Evolutionary conservation across 495 filamentous ascomycete species (phyloP), one percentile per base, ranked within the genome.

Genomic region (Daldinia grandis): DNA sequence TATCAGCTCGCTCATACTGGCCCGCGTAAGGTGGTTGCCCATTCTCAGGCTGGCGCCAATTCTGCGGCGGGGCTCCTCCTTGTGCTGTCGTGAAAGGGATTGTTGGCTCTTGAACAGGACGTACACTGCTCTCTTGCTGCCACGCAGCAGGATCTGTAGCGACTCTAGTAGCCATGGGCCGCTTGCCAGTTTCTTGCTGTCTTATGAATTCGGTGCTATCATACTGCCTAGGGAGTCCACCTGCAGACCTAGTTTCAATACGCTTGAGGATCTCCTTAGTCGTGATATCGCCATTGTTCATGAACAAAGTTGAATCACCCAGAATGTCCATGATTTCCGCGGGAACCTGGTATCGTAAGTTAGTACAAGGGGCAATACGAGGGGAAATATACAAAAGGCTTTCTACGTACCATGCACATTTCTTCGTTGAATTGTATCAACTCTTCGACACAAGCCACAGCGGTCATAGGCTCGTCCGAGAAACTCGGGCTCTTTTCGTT

Each of bases 251-350:
- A 69, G 93, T 91, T 6, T 91, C 92, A 76, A 94, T 94, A 42
- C 92, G 87, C 77, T 94, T 93, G 24, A 99, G 86, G 58, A 99
- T 98, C 75, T 98, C 95, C 76, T 99, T 98, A 1, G 94, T 94
- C 1, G 96, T 98, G 53, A 98, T 88, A 59, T 99, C 95, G 40
- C 89, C 88, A 66, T 85, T 89, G 70, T 88, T 90, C 77, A 87
- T 91, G 78, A 97, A 94, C 50, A 98, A 87, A 24, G 85, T 86
- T 37, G 89, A 88, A 76, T 98, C 94, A 73, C 88, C 91, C 30
- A 99, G 85, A 65, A 97, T 90, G 19, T 90, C 89, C 75, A 94
- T 88, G 33, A 99, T 79, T 74, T 98, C 94, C 79, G 94, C 93
- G 5, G 95, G 95, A 53, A 99, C 93, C 95, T 98, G 73, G 57